A percentile compares a stretch with the other conserved stretches of the same genome.
Evolutionary conservation across 2,329 filamentous ascomycete species (phyloP).

Genomic region (Chaetomium globosum): DNA sequence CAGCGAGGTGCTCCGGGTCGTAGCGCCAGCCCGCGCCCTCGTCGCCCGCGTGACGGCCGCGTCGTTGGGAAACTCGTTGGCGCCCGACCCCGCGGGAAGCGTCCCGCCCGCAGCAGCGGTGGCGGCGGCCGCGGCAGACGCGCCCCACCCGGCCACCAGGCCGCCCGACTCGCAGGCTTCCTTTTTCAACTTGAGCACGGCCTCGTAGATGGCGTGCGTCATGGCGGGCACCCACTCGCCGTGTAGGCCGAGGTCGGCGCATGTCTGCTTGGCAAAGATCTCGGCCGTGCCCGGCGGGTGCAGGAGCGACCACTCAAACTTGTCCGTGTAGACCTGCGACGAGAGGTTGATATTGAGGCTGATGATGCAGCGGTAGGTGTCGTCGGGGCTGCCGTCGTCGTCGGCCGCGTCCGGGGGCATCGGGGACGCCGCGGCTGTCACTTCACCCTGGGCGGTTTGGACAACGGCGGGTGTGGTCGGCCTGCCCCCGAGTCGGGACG

Average conservation of each 20-base stretch:
- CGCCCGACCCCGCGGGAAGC: slow-evolving; percentile 52
- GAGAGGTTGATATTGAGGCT: slow-evolving; percentile 88
- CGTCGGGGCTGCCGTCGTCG: slow-evolving; percentile 83
- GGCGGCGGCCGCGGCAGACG: slow-evolving; percentile 24
- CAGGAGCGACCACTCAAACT: slow-evolving; percentile 94
- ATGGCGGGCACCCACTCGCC: slow-evolving; percentile 95
- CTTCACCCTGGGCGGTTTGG: slow-evolving; percentile 44
- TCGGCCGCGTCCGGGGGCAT: slow-evolving; percentile 59
- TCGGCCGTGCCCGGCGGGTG: slow-evolving; percentile 92
- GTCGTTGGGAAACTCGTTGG: slow-evolving; percentile 79
- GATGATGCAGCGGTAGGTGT: slow-evolving; percentile 92
- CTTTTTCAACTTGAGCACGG: slow-evolving; percentile 89
- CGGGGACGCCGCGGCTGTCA: slow-evolving; percentile 71
- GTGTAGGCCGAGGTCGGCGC: slow-evolving; percentile 82
- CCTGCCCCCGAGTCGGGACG: slow-evolving; percentile 29
- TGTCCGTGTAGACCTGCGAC: slow-evolving; percentile 91
- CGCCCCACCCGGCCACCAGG: slow-evolving; percentile 73
- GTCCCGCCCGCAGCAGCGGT: slow-evolving; percentile 43
- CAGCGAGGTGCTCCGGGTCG: slow-evolving; percentile 84
- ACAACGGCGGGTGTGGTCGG: slow-evolving; percentile 30
- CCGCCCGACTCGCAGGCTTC: slow-evolving; percentile 93
- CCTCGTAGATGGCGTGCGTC: slow-evolving; percentile 95
- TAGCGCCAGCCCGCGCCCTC: slow-evolving; percentile 83
- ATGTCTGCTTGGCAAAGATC: slow-evolving; percentile 88
- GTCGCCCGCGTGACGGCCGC: slow-evolving; percentile 57